phyloP scores from a whole-genome alignment of 1,284 basidiomycete species.

The Ceratobasidium sp. region DNA sequence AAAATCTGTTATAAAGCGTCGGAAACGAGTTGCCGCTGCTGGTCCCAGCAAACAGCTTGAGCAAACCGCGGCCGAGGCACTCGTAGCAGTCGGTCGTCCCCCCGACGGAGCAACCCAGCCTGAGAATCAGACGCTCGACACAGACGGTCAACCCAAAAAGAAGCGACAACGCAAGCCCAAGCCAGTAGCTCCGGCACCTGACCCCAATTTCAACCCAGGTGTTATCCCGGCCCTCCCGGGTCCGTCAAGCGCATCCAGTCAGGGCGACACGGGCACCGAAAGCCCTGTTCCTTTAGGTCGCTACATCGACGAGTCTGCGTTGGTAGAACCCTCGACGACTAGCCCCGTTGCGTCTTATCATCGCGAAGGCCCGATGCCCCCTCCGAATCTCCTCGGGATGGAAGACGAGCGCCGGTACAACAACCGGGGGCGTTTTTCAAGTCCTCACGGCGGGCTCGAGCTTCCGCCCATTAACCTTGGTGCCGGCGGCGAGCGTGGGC shows the following conservation, averaged over 20 bases:
- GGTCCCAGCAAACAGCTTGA: constrained; percentile 62
- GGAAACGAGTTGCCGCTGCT: constrained; percentile 91
- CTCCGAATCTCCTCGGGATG: constrained; percentile 32
- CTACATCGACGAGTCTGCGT: constrained; percentile 39
- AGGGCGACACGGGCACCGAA: constrained; percentile 21
- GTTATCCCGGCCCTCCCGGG: constrained; percentile 17
- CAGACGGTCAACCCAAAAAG: constrained; percentile 48
- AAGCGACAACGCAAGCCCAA: constrained; percentile 52
- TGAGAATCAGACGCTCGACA: constrained; percentile 52
- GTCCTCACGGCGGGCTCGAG: constrained; percentile 38
- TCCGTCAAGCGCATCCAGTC: constrained; percentile 36
- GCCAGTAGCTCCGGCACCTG: constrained; percentile 47
- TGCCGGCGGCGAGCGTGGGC: constrained; percentile 28
- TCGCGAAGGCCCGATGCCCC: constrained; percentile 34
- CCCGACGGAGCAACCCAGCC: constrained; percentile 50
- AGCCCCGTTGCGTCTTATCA: constrained; percentile 33
- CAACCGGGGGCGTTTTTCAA: constrained; percentile 38
- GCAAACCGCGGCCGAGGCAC: constrained; percentile 80
- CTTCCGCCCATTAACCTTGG: constrained; percentile 40
- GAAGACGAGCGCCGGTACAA: constrained; percentile 39
- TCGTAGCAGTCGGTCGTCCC: constrained; percentile 73
- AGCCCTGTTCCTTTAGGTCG: constrained; percentile 36
- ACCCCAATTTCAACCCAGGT: constrained; percentile 15
- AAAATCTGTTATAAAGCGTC: constrained; percentile 97
- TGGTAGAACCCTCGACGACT: constrained; percentile 25